phyloP scores from a whole-genome alignment of 345 rosid genomes.

The Abelmoschus esculentus region DNA sequence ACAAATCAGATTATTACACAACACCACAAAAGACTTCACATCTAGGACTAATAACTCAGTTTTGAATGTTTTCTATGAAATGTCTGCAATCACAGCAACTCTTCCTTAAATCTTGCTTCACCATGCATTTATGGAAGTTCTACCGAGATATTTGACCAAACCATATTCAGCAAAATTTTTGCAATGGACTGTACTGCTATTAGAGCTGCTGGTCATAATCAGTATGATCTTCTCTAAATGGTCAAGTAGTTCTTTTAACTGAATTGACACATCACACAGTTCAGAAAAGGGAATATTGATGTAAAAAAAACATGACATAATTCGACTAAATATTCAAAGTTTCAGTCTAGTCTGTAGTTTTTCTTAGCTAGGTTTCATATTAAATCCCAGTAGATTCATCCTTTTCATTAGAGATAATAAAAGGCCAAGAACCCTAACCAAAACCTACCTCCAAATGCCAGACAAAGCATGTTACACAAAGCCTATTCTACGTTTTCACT shows the following conservation, averaged over 20 bases:
- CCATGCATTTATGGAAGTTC: not conserved
- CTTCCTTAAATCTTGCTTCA: too few species aligned
- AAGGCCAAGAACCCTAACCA: not conserved
- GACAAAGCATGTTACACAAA: slow-evolving; percentile 4
- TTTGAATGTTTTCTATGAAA: too few species aligned
- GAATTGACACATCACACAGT: not conserved
- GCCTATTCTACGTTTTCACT: not conserved
- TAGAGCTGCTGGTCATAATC: not conserved
- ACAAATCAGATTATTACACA: too few species aligned
- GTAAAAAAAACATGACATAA: too few species aligned
- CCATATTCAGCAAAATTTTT: not conserved
- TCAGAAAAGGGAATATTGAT: not conserved
- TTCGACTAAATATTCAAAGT: too few species aligned
- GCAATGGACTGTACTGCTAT: not conserved
- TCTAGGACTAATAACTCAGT: too few species aligned
- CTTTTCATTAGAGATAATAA: not conserved
- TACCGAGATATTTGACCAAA: not conserved
- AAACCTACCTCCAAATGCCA: not conserved
- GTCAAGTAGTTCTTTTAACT: not conserved
- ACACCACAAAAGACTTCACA: too few species aligned
- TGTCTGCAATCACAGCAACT: too few species aligned
- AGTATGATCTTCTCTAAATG: not conserved
- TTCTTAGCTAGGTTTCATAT: not conserved
- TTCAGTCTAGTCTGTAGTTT: not conserved
- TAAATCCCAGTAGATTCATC: not conserved